phyloP scores from a whole-genome alignment of 2,329 filamentous ascomycete species.

The Trichoderma polysporum region DNA sequence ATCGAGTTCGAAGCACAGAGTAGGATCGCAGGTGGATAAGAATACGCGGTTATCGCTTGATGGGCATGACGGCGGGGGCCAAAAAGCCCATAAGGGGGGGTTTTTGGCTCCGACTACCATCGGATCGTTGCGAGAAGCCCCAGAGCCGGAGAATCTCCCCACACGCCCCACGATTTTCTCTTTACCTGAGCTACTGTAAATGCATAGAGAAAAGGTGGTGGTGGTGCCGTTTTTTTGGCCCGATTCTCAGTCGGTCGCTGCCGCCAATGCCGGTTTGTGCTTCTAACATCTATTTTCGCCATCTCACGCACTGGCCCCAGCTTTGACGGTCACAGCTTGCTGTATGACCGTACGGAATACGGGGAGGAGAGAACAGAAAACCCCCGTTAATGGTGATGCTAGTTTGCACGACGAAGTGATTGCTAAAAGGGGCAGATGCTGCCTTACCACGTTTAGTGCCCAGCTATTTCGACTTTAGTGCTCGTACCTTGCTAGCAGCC shows the following conservation, averaged over 20 bases:
- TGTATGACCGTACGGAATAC: background rate
- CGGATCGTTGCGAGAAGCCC: background rate
- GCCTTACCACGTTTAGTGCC: no score
- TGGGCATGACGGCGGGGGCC: background rate
- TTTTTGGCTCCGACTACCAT: no score
- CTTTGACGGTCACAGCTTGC: background rate
- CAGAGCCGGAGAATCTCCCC: background rate
- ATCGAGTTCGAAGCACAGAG: background rate
- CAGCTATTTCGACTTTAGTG: background rate
- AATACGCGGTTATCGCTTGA: background rate
- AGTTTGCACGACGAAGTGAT: no score
- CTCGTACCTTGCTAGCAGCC: background rate
- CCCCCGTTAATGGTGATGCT: no score
- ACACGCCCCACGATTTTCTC: background rate
- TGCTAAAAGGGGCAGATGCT: background rate
- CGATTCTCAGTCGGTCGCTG: conserved; percentile 9
- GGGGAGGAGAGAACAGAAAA: background rate
- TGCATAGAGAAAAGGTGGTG: background rate
- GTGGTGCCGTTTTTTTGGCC: background rate
- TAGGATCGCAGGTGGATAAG: background rate
- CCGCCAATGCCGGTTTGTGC: conserved; percentile 1
- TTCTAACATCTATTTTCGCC: background rate
- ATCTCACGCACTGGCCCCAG: background rate
- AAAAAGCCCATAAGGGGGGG: background rate
- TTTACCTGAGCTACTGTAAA: background rate